These are phyloP conservation scores for Larix kaempferi DNA, from an alignment of 75 land plant genomes.

Conservation along the genomic window DNA sequence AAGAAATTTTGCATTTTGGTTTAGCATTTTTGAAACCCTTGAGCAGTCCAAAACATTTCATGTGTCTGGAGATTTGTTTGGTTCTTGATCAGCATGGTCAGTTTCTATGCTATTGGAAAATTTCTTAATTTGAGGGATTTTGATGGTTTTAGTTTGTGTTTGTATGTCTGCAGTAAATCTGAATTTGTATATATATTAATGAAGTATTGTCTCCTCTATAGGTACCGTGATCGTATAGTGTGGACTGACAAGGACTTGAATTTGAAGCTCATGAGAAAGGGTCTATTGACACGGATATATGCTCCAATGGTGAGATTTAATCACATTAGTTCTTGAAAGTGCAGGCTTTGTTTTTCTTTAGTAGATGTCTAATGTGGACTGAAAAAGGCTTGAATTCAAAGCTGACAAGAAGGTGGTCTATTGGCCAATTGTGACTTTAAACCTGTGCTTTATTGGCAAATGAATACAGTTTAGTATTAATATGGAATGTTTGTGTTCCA, in stretches of 20 bases:
- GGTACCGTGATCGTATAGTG: constrained; percentile 87
- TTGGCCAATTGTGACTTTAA: background rate
- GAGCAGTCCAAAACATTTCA: background rate
- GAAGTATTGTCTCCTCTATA: constrained; percentile 12
- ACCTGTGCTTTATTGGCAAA: background rate
- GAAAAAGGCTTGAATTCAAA: background rate
- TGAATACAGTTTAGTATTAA: background rate
- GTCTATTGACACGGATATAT: constrained; percentile 88
- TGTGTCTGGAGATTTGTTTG: background rate
- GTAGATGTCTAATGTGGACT: background rate
- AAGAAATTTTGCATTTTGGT: too few species aligned
- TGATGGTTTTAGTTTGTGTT: background rate
- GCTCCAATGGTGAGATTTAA: constrained; percentile 68
- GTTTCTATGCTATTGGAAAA: background rate
- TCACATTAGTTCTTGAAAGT: background rate
- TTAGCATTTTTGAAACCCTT: too few species aligned
- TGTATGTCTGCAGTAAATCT: background rate
- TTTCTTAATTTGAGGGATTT: background rate
- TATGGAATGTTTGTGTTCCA: constrained; percentile 2
- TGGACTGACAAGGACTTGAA: constrained; percentile 81
- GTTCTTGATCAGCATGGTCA: background rate
- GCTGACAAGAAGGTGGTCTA: background rate
- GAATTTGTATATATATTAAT: background rate
- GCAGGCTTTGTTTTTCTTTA: background rate
- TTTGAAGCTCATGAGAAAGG: constrained; percentile 78